phyloP scores from a whole-genome alignment of 331 rosid genomes.

The Malus hybrid region DNA sequence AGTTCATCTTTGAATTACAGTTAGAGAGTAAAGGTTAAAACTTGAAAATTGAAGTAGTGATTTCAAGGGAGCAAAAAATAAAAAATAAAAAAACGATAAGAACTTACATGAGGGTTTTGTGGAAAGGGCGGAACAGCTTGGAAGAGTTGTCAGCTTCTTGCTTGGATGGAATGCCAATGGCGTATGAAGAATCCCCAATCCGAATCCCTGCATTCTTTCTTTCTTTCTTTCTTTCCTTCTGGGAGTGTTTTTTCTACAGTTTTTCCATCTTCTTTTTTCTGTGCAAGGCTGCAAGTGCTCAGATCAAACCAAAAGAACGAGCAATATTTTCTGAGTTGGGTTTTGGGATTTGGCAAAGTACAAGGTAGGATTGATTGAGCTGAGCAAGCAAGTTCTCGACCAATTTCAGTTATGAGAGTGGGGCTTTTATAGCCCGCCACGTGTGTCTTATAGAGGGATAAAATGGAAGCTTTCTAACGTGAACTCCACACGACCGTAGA shows the following conservation, averaged over 20 bases:
- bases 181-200: slow-evolving; percentile 45
- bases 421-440: slow-evolving; percentile 25
- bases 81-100: background rate
- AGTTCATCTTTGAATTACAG: background rate
- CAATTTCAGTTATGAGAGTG: background rate
- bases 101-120: background rate
- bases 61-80: background rate
- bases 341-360: background rate
- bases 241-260: slow-evolving; percentile 23
- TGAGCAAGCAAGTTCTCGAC: background rate
- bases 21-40: background rate
- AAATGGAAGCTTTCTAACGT: background rate
- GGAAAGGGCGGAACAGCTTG: slow-evolving; percentile 30
- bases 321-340: background rate
- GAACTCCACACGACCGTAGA: background rate
- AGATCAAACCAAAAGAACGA: background rate
- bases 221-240: background rate
- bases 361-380: background rate
- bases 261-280: slow-evolving; percentile 27
- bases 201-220: slow-evolving; percentile 42
- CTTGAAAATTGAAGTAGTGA: background rate
- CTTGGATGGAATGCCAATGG: slow-evolving; percentile 52
- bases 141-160: slow-evolving; percentile 59
- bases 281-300: background rate
- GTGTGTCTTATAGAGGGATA: slow-evolving; percentile 31